These are phyloP conservation scores for Microsporum audouinii DNA, from an alignment of 2,329 filamentous ascomycete genomes.

Conservation along the genomic window DNA sequence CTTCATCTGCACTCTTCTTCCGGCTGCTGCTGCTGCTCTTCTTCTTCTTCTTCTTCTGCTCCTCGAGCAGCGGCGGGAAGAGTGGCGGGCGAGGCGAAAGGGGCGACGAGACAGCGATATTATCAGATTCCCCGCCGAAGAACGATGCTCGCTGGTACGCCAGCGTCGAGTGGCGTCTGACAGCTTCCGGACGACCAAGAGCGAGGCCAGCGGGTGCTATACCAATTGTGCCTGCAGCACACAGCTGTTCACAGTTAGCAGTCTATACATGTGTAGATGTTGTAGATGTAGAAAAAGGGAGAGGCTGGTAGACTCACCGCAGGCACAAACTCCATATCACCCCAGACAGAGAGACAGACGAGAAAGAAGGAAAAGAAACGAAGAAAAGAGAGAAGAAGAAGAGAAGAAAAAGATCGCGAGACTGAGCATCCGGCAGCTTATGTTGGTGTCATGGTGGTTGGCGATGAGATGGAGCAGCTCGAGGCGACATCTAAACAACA, in stretches of 20 bases:
- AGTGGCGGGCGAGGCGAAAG: neutral
- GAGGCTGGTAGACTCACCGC: slow-evolving; percentile 18
- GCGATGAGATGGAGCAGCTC: neutral
- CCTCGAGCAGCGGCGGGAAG: neutral
- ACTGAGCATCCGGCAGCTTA: neutral
- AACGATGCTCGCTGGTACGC: slow-evolving; percentile 7
- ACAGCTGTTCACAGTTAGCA: slow-evolving; percentile 38
- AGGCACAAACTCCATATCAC: slow-evolving; percentile 24
- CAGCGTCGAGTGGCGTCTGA: slow-evolving; percentile 7
- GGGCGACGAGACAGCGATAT: slow-evolving; percentile 4
- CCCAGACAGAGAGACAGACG: neutral
- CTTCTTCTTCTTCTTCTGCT: neutral
- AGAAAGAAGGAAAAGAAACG: neutral
- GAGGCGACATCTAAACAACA: neutral
- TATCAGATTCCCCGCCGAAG: slow-evolving; percentile 10
- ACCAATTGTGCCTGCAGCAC: slow-evolving; percentile 52
- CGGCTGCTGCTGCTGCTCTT: neutral
- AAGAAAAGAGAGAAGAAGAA: neutral
- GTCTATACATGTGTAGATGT: neutral
- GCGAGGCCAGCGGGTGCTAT: slow-evolving; percentile 49
- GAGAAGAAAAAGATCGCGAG: neutral
- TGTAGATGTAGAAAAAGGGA: neutral
- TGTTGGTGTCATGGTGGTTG: neutral
- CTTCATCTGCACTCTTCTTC: too few species aligned
- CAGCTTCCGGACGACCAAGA: slow-evolving; percentile 41